Percentiles rank a stretch among this genome's conserved stretches.
phyloP scores from a whole-genome alignment of 139 green algal species.

The Coelastrella sp. region DNA sequence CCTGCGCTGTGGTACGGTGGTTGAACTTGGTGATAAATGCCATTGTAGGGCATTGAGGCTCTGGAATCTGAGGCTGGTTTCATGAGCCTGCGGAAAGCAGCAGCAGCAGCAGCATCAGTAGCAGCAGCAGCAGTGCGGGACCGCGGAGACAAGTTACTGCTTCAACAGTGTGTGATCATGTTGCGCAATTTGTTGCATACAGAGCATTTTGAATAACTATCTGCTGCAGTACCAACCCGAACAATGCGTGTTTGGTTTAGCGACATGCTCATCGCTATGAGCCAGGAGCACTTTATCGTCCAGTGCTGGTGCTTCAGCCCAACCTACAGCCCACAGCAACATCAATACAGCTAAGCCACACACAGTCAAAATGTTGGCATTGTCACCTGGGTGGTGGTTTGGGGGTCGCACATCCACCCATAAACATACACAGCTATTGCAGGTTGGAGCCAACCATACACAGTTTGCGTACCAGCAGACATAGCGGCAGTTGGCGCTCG shows the following conservation, averaged over 20 bases:
- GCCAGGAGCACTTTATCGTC: too few species aligned
- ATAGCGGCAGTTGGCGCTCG: not conserved
- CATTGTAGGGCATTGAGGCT: not conserved
- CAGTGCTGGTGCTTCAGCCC: too few species aligned
- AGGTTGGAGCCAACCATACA: too few species aligned
- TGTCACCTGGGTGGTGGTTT: too few species aligned
- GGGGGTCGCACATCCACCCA: too few species aligned
- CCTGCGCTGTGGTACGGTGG: not conserved
- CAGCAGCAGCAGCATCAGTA: conserved; percentile 55
- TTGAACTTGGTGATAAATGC: not conserved
- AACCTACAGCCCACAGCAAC: too few species aligned
- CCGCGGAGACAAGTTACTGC: not conserved
- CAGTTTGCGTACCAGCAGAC: not conserved
- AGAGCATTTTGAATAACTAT: not conserved
- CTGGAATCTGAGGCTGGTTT: not conserved
- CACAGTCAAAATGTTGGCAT: too few species aligned
- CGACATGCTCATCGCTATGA: too few species aligned
- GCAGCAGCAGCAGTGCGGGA: conserved; percentile 69
- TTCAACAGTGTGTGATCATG: not conserved
- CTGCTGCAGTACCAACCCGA: conserved; percentile 60
- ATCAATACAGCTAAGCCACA: too few species aligned
- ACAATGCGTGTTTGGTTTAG: too few species aligned
- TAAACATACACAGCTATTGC: too few species aligned
- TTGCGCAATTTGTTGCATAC: not conserved
- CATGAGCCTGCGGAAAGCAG: not conserved